Evolutionary conservation across 2,329 filamentous ascomycete species (phyloP), one percentile per base, ranked within the genome.

Genomic region (Talaromyces rugulosus): DNA sequence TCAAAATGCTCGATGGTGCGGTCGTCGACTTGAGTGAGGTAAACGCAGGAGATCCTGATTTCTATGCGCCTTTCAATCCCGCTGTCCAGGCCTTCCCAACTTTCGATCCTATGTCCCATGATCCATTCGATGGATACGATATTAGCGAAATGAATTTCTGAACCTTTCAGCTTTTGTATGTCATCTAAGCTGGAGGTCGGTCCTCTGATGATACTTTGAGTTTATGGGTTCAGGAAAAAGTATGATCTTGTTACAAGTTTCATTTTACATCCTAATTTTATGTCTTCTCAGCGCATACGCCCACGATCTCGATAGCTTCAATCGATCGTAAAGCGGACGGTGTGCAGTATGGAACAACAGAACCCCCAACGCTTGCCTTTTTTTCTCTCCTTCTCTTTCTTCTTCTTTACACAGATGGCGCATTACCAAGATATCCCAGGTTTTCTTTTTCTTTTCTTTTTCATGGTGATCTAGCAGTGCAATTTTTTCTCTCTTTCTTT

Each of bases 11-110:
- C 40, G 63, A 68, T n/a, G 47, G 52, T 11, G 63, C 66, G 7
- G 64, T 63, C 18, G 31, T 40, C 23, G 42, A 56, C 5, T 33
- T 64, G 9, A 14, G 51, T 23, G 18, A 56, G 11, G 33, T 47
- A 31, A 53, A 59, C 28, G 40, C 44, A 23, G 67, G 65, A 5
- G 63, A 63, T 18, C 62, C 64, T 12, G 62, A 62, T 14, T 66
- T 67, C 34, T 68, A 67, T 33, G 58, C 62, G 8, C 66, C 69
- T 42, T 74, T 73, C 60, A 67, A 70, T 56, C 69, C 70, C 0
- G 51, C 62, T 1, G 54, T 66, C 42, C 57, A 59, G 5, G 56
- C 54, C 64, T 59, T 60, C 69, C 59, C 68, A 69, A 36, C 64
- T 66, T 56, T 51, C 47, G 42, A 61, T 42, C 59, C 54, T 16